Percentiles rank a stretch among this genome's conserved stretches.
Evolutionary conservation across 345 rosid species (phyloP).

Genomic region (Raphanus sativus): DNA sequence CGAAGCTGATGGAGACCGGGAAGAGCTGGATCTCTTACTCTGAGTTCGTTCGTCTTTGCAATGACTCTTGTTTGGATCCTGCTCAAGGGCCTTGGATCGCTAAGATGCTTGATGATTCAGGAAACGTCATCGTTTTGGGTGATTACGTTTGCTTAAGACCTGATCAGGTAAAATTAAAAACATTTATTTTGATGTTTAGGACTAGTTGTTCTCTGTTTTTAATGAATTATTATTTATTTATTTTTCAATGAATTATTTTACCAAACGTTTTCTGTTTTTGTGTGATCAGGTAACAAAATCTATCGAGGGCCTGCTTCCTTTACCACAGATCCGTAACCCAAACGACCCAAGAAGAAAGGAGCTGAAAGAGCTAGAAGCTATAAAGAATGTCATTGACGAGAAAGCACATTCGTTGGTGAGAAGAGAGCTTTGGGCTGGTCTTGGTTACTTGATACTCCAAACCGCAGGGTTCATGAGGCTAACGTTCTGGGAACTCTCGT

Average conservation of each 20-base stretch:
- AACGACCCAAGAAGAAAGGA: constrained; percentile 68
- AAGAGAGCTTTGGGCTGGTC: constrained; percentile 74
- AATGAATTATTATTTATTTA: not conserved
- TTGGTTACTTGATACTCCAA: constrained; percentile 66
- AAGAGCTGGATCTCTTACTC: constrained; percentile 53
- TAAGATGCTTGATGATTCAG: constrained; percentile 71
- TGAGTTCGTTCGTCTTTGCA: constrained; percentile 61
- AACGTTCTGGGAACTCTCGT: constrained; percentile 95
- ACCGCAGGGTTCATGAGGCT: constrained; percentile 88
- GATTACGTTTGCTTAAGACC: constrained; percentile 66
- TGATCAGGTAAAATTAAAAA: constrained; percentile 57
- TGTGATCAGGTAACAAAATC: constrained; percentile 70
- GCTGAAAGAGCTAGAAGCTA: constrained; percentile 58
- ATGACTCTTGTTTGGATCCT: constrained; percentile 57
- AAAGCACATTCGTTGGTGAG: constrained; percentile 58
- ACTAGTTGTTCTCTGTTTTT: constrained; percentile 7
- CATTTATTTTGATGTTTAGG: not conserved
- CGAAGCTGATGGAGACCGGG: constrained; percentile 55
- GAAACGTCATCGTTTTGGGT: constrained; percentile 73
- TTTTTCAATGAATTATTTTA: constrained; percentile 14
- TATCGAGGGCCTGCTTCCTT: constrained; percentile 67
- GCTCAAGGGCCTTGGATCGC: constrained; percentile 54
- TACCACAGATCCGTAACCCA: constrained; percentile 38
- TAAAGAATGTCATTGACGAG: constrained; percentile 51
- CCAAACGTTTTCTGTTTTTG: constrained; percentile 17